Evolutionary conservation across 257 asterid species (phyloP).

Genomic region (Nicotiana tabacum): DNA sequence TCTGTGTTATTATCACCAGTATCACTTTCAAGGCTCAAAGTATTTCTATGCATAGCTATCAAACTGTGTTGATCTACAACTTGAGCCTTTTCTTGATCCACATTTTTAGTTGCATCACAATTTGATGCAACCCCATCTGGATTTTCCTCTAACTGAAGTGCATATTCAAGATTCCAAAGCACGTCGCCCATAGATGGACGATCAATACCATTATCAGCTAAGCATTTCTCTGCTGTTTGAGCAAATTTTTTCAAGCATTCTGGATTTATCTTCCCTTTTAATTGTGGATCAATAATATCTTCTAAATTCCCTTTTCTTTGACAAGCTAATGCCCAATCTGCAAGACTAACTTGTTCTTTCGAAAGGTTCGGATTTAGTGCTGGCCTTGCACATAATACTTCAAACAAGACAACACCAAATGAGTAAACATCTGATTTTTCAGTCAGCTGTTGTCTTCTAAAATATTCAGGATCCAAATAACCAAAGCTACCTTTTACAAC

Average conservation of each 20-base stretch:
- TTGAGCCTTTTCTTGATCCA: conserved; percentile 23
- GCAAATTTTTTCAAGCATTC: conserved; percentile 59
- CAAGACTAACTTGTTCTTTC: conserved; percentile 81
- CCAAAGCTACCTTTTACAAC: conserved; percentile 90
- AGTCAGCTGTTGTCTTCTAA: conserved; percentile 66
- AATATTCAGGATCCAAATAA: conserved; percentile 80
- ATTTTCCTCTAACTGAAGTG: conserved; percentile 58
- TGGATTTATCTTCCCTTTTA: conserved; percentile 53
- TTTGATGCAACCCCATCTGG: conserved; percentile 8
- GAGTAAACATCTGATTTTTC: conserved; percentile 86
- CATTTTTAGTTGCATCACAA: neutral
- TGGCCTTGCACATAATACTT: conserved; percentile 70
- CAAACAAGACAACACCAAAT: conserved; percentile 86
- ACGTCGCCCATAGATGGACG: conserved; percentile 87
- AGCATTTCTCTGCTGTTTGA: conserved; percentile 70
- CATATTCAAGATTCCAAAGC: conserved; percentile 68
- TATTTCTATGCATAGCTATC: conserved; percentile 70
- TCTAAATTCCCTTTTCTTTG: conserved; percentile 48
- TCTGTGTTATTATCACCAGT: conserved; percentile 20
- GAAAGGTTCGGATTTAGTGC: conserved; percentile 68
- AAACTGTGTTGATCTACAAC: conserved; percentile 44
- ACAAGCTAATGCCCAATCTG: conserved; percentile 67
- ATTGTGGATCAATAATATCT: conserved; percentile 63
- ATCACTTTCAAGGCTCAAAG: conserved; percentile 58
- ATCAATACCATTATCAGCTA: conserved; percentile 61